Percentiles rank a stretch among this genome's conserved stretches.
These are phyloP conservation scores for Mycena crocata DNA, from an alignment of 768 basidiomycete species.

Conservation along the genomic window DNA sequence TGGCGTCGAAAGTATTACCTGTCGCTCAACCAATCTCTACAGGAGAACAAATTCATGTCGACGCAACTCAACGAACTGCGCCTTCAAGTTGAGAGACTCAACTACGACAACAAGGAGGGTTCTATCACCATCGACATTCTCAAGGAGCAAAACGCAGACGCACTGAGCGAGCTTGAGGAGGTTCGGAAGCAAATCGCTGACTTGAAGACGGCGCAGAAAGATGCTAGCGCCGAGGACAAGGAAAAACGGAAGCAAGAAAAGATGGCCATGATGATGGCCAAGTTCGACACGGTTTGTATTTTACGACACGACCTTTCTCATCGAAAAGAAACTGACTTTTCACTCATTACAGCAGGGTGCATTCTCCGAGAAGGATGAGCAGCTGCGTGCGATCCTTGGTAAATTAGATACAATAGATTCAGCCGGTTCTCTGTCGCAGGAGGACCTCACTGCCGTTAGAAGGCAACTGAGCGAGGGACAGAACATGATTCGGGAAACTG, in stretches of 20 bases:
- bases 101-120: conserved; percentile 97
- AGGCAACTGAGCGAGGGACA: conserved; percentile 93
- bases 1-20: neutral
- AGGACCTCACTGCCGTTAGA: conserved; percentile 85
- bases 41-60: conserved; percentile 97
- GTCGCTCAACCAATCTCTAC: conserved; percentile 23
- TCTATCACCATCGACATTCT: conserved; percentile 93
- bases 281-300: conserved; percentile 88
- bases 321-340: conserved; percentile 26
- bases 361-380: conserved; percentile 96
- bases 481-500: conserved; percentile 84
- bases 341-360: conserved; percentile 77
- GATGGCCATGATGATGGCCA: conserved; percentile 99
- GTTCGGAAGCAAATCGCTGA: conserved; percentile 83
- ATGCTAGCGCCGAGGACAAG: conserved; percentile 92
- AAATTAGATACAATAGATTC: conserved; percentile 89
- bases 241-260: conserved; percentile 99
- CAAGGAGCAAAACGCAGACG: conserved; percentile 92
- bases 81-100: conserved; percentile 89
- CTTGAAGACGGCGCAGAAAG: conserved; percentile 84
- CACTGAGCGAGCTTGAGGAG: conserved; percentile 90
- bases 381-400: conserved; percentile 83
- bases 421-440: conserved; percentile 71
- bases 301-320: conserved; percentile 15
- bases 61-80: conserved; percentile 93